Percentiles rank a stretch among this genome's conserved stretches.
Evolutionary conservation across 1,284 basidiomycete species (phyloP).

Genomic region (Ustilago sp.): DNA sequence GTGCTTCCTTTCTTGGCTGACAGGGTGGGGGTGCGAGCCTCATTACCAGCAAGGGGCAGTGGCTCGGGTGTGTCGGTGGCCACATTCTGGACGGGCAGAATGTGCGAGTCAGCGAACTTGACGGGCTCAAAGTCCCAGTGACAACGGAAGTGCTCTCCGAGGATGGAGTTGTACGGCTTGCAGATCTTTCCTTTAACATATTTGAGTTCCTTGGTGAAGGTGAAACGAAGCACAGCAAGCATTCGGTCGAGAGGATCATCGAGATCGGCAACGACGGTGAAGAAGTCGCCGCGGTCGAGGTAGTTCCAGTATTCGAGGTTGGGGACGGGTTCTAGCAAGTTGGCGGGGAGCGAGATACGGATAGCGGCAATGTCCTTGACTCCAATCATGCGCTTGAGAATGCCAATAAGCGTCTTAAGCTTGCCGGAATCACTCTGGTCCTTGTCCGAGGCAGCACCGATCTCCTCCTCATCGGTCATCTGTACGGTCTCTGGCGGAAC

Average conservation of each 20-base stretch:
- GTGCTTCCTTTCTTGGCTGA: slow-evolving; percentile 41
- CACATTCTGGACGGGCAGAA: slow-evolving; percentile 48
- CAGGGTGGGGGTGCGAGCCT: slow-evolving; percentile 31
- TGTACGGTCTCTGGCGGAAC: slow-evolving; percentile 57
- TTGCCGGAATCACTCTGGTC: slow-evolving; percentile 64
- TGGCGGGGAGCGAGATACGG: slow-evolving; percentile 66
- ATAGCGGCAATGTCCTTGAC: slow-evolving; percentile 68
- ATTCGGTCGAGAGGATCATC: slow-evolving; percentile 91
- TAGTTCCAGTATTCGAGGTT: slow-evolving; percentile 76
- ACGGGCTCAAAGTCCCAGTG: slow-evolving; percentile 64
- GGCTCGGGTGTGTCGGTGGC: slow-evolving; percentile 36
- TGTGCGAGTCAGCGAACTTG: slow-evolving; percentile 43
- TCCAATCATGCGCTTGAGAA: slow-evolving; percentile 66
- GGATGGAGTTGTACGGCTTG: slow-evolving; percentile 81
- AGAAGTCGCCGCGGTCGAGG: slow-evolving; percentile 90
- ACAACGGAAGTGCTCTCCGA: slow-evolving; percentile 67
- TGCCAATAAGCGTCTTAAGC: slow-evolving; percentile 63
- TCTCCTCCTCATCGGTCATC: slow-evolving; percentile 63
- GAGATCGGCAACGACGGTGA: slow-evolving; percentile 85
- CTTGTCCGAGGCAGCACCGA: slow-evolving; percentile 57
- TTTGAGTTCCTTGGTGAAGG: slow-evolving; percentile 92
- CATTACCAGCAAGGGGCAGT: slow-evolving; percentile 26
- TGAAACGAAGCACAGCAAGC: slow-evolving; percentile 87
- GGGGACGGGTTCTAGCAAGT: slow-evolving; percentile 66
- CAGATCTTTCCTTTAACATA: slow-evolving; percentile 86